Base-by-base conservation (phyloP, 176 grass and related monocot species). In the Rhipidocladum racemiflorum region DNA sequence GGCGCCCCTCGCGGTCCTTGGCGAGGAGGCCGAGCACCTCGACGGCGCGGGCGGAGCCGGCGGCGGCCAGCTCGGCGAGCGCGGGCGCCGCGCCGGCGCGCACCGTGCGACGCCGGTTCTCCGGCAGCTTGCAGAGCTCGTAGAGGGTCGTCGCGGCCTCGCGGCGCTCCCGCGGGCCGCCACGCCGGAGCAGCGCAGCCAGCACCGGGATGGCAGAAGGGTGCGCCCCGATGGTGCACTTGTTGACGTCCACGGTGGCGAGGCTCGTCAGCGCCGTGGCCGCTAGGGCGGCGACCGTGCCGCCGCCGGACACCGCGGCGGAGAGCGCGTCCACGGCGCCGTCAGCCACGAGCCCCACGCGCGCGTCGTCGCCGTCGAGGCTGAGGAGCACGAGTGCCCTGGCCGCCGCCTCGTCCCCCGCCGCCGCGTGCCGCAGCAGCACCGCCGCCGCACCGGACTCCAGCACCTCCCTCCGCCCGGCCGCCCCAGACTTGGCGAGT, bases 51-150 rank as follows among this genome's bases (percentile, higher is more conserved):
- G 93, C 95, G 6, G 95, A 94, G 28, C 95, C 95, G 59, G 68
- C 75, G 20, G 83, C 66, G 2, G 90, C 90, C 9, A 95, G 82
- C n/a, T 78, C 81, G n/a, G 87, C 80, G 68, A 99, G 90, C 89
- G 76, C 78, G 4, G 82, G 87, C 13, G 83, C 50, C 0, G 81
- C 83, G 28, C 96, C 91, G 11, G 83, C 89, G 50, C 87, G 90
- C 65, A 90, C 89, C 35, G 89, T 77, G 27, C 92, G 87, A 9
- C 91, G 85, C 18, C 92, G 70, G 73, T 99, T 99, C 64, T 92
- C 87, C 9, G 92, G 89, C 56, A 95, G 90, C 79, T 98, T 98
- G 79, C 92, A 98, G 77, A 98, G 81, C 92, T 98, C 96, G 90
- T 83, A 98, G 57, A 98, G 81, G 1, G 95, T 85, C 1, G 95